Conservation (phyloP, 2,329 filamentous ascomycete species). For the Bipolaris sorokiniana region DNA sequence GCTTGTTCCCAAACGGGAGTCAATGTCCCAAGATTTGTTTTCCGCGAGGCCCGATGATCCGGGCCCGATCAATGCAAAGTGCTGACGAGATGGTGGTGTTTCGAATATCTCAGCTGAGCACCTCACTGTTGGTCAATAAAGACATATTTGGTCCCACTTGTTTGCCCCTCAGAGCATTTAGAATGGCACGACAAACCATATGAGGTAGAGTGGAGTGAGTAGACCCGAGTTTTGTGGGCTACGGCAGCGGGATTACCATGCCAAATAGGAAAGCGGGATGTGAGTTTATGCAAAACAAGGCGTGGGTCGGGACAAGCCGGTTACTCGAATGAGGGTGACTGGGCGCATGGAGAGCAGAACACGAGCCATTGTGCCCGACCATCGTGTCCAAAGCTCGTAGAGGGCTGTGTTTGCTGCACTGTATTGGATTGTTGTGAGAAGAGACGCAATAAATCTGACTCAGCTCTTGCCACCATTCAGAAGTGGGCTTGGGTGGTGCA, state of each 20-base stretch:
- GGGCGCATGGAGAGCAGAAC: not conserved
- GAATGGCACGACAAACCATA: slow-evolving; percentile 19
- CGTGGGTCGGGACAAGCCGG: slow-evolving; percentile 11
- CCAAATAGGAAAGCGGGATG: slow-evolving; percentile 9
- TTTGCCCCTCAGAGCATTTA: not conserved
- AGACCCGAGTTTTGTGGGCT: not conserved
- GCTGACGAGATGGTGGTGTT: slow-evolving; percentile 1
- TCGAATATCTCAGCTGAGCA: slow-evolving; percentile 2
- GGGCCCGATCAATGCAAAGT: slow-evolving; percentile 8
- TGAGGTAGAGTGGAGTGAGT: slow-evolving; percentile 5
- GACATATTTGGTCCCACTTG: not conserved
- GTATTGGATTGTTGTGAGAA: not conserved
- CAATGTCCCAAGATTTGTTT: slow-evolving; percentile 4
- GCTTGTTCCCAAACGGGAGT: slow-evolving; percentile 5
- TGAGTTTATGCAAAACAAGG: slow-evolving; percentile 19
- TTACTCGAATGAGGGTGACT: not conserved
- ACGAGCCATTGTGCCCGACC: not conserved
- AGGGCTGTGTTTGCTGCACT: not conserved
- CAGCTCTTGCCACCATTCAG: not conserved
- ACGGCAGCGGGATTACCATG: slow-evolving; percentile 5
- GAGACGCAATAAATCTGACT: not conserved
- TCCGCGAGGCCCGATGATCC: slow-evolving; percentile 3
- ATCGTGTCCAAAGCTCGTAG: not conserved
- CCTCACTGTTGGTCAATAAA: slow-evolving; percentile 2
- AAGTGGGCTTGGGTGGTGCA: slow-evolving; percentile 1